Conservation (phyloP, 805 yeast species). For the Saccharomycopsis microspora region DNA sequence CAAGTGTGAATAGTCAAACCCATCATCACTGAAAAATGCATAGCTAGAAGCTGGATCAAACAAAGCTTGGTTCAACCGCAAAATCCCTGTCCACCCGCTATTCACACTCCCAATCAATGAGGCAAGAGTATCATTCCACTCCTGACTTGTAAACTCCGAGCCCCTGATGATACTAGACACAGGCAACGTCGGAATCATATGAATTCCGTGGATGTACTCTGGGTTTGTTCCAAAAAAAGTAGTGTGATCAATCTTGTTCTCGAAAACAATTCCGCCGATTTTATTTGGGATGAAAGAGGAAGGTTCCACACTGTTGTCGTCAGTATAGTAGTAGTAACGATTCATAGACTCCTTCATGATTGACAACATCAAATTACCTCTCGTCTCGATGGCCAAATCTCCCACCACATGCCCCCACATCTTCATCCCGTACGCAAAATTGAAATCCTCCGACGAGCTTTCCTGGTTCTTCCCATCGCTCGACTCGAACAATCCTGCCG, state of each 20-base stretch:
- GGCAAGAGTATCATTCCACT: constrained; percentile 38
- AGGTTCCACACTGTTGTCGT: constrained; percentile 41
- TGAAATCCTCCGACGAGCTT: constrained; percentile 61
- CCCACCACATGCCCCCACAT: constrained; percentile 53
- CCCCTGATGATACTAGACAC: constrained; percentile 47
- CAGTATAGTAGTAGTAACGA: constrained; percentile 50
- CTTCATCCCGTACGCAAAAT: constrained; percentile 56
- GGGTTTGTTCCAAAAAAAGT: constrained; percentile 54
- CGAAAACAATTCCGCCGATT: constrained; percentile 60
- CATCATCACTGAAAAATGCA: constrained; percentile 27
- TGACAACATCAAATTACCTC: constrained; percentile 48
- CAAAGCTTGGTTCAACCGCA: constrained; percentile 34
- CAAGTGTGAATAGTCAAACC: constrained; percentile 25
- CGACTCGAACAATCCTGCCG: constrained; percentile 49
- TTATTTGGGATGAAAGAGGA: constrained; percentile 38
- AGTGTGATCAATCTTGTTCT: constrained; percentile 60
- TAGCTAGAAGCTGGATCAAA: constrained; percentile 31
- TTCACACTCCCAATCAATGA: constrained; percentile 21
- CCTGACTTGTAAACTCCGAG: constrained; percentile 42
- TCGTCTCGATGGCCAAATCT: constrained; percentile 36
- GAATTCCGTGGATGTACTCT: constrained; percentile 67
- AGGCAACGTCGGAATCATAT: constrained; percentile 67
- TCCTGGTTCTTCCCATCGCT: constrained; percentile 67
- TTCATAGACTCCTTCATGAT: constrained; percentile 44
- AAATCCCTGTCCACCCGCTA: constrained; percentile 17